Conservation (phyloP, 2,329 filamentous ascomycete genomes). For the Tolypocladium cylindrosporum region DNA sequence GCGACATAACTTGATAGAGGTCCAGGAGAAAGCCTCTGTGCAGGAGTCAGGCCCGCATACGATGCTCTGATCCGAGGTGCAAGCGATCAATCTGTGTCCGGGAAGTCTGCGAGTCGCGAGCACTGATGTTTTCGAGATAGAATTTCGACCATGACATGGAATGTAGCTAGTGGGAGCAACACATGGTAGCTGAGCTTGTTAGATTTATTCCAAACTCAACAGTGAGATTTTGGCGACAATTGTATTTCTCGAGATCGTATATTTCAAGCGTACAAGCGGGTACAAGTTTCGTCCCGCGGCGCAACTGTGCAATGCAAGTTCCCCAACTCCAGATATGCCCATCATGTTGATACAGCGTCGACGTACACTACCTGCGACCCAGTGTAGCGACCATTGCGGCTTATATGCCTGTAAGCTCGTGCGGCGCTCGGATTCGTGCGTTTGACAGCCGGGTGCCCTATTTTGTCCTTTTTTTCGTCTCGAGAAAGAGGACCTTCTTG, state of each 20-base stretch:
- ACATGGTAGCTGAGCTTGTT: not conserved
- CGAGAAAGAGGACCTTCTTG: conserved; percentile 91
- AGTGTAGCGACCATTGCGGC: not conserved
- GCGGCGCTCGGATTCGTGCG: not conserved
- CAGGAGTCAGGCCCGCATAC: not conserved
- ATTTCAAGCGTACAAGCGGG: conserved; percentile 1
- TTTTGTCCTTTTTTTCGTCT: conserved; percentile 73
- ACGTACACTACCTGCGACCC: not conserved
- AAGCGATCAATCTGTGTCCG: not conserved
- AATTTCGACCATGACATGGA: too few species aligned
- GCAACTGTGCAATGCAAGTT: conserved; percentile 5
- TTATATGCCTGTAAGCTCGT: not conserved
- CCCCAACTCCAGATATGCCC: conserved; percentile 21
- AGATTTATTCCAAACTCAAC: not conserved
- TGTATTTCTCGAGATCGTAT: not conserved
- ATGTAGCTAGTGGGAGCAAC: not conserved
- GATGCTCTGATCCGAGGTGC: not conserved
- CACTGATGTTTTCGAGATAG: not conserved
- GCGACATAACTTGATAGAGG: not conserved
- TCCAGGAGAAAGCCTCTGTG: not conserved
- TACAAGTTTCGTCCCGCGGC: conserved; percentile 1
- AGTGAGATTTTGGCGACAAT: not conserved
- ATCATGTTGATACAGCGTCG: conserved; percentile 17
- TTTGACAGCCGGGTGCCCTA: conserved; percentile 13
- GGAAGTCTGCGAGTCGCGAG: not conserved